Base-by-base conservation (phyloP, 257 asterid genomes). In the Nicotiana tabacum region DNA sequence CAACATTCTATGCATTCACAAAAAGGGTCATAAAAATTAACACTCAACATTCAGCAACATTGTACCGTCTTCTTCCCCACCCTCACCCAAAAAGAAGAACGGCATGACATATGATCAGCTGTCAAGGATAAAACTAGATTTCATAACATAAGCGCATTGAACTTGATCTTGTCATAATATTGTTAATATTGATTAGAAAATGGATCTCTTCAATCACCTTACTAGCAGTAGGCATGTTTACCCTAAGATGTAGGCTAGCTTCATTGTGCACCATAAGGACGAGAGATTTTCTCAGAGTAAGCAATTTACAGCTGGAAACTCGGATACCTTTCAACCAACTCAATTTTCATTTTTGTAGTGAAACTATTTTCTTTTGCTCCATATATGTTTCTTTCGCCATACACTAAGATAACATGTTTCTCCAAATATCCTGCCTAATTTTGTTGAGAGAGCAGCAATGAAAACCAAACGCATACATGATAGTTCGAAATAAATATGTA, bases 241-340 rank as follows among this genome's bases (percentile, higher is more conserved):
- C 46, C 46, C 64, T 48, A 76, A 1, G 7, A 76, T 48, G 80
- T 76, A 51, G 43, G 64, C 21, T 21, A 53, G 64, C 24, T 51
- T 51, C 80, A 76, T 51, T 7, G 80, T 27, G 51, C 64, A 51
- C 64, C 46, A 76, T 51, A 76, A 51, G 27, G 64, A 76, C 15
- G 0, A 48, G 9, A 29, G 2, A 13, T 46, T 51, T 76, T 76
- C 46, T 76, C 39, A 6, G 80, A 72, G 80, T 15, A 51, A 30
- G 46, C 80, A 48, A 51, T 29, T 27, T 76, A 76, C 64, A 76
- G 62, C 61, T 76, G 64, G 80, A 61, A 76, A 74, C 7, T 76
- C 15, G 3, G 46, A 51, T 51, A 9, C 33, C 29, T 27, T 65
- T 51, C 17, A 0, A 76, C 46, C 29, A 74, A 51, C 80, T 76